These are phyloP conservation scores for Fusarium setosum DNA, from an alignment of 2,329 filamentous ascomycete species.

Conservation along the genomic window DNA sequence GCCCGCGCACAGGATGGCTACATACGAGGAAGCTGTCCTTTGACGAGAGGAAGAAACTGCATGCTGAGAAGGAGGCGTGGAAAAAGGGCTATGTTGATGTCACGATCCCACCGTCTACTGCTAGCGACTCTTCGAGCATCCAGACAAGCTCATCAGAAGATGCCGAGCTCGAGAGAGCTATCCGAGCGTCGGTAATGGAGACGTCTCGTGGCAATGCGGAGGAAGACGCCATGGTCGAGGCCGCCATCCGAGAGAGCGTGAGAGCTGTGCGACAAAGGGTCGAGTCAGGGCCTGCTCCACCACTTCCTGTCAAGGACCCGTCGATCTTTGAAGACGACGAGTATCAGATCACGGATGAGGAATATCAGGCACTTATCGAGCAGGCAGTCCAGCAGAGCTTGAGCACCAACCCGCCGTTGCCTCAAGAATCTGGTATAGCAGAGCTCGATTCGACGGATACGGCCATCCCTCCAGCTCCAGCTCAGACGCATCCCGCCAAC, in stretches of 20 bases:
- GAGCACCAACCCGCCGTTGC: constrained; percentile 21
- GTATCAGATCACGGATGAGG: constrained; percentile 64
- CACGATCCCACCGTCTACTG: constrained; percentile 12
- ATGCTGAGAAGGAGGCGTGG: constrained; percentile 59
- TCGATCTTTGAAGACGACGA: constrained; percentile 53
- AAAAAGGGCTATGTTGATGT: constrained; percentile 44
- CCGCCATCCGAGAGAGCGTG: constrained; percentile 79
- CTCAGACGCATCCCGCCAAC: background rate
- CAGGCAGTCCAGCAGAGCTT: constrained; percentile 67
- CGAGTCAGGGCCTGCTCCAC: constrained; percentile 40
- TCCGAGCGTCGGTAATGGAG: constrained; percentile 74
- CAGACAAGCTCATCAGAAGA: constrained; percentile 51
- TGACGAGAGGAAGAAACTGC: constrained; percentile 63
- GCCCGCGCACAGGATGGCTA: constrained; percentile 58
- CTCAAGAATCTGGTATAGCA: constrained; percentile 31
- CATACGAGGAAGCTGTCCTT: constrained; percentile 60
- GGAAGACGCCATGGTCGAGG: constrained; percentile 78
- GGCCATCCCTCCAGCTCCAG: background rate
- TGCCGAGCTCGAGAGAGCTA: constrained; percentile 77
- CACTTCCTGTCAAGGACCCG: constrained; percentile 41
- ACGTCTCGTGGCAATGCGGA: constrained; percentile 76
- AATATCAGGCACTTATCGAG: constrained; percentile 68
- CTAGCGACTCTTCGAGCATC: constrained; percentile 23
- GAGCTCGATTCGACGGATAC: constrained; percentile 25
- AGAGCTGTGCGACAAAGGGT: constrained; percentile 58